Percentiles rank a stretch among this genome's conserved stretches.
Conservation (phyloP, 441 rosid species). For the Kokia cookei region DNA sequence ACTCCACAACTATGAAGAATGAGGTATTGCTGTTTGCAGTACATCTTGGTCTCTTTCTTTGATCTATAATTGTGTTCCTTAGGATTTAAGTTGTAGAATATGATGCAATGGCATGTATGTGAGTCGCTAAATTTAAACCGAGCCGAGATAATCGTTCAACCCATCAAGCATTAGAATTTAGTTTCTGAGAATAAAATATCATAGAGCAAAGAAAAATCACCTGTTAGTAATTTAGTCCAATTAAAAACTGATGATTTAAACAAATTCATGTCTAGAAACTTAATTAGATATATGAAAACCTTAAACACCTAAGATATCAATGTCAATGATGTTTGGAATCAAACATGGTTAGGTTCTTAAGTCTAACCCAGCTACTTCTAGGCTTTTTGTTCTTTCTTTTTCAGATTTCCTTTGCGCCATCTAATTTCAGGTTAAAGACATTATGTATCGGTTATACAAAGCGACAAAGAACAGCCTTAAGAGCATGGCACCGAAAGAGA, state of each 20-base stretch:
- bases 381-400: background rate
- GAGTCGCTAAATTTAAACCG: background rate
- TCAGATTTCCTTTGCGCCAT: background rate
- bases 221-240: background rate
- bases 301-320: background rate
- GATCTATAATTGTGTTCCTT: background rate
- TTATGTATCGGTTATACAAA: conserved; percentile 72
- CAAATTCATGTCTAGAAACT: background rate
- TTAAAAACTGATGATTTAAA: background rate
- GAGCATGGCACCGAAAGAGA: conserved; percentile 82
- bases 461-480: conserved; percentile 77
- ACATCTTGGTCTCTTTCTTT: background rate
- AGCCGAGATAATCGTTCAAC: background rate
- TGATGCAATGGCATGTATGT: background rate
- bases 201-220: background rate
- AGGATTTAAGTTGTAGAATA: background rate
- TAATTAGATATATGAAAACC: background rate
- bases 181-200: background rate
- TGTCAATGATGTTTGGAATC: background rate
- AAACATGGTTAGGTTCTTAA: background rate
- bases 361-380: background rate
- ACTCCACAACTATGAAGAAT: conserved; percentile 57
- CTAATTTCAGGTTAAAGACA: conserved; percentile 66
- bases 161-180: background rate
- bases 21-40: conserved; percentile 39